Conservation (phyloP, 257 asterid species). For the Solanum dulcamara region DNA sequence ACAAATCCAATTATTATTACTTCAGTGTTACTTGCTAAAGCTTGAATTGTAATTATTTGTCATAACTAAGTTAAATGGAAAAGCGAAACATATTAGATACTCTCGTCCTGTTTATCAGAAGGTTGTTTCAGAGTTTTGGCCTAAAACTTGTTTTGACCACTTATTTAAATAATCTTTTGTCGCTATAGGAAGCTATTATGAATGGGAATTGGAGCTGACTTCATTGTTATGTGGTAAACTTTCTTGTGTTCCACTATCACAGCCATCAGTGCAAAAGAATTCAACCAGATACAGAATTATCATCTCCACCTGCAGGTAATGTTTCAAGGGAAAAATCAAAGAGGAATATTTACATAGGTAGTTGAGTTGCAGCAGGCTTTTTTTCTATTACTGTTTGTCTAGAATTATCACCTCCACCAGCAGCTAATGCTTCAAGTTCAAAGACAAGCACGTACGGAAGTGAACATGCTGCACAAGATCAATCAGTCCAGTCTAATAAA, state of each 20-base stretch:
- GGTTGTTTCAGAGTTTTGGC: not conserved
- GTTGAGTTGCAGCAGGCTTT: constrained; percentile 16
- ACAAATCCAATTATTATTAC: not conserved
- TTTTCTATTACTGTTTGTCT: constrained; percentile 10
- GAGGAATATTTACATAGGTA: constrained; percentile 1
- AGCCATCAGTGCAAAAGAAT: no score
- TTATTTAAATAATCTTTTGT: not conserved
- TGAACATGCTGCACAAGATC: no score
- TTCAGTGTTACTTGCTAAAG: not conserved
- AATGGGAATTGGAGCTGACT: not conserved
- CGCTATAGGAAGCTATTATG: not conserved
- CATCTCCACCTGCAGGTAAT: not conserved
- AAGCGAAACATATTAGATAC: not conserved
- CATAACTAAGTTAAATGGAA: not conserved
- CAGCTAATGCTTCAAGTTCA: no score
- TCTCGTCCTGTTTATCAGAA: not conserved
- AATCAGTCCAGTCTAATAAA: no score
- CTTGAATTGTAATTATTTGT: not conserved
- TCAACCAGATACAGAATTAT: no score
- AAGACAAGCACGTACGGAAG: no score
- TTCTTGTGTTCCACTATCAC: no score
- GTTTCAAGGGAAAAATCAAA: constrained; percentile 5
- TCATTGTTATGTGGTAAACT: no score
- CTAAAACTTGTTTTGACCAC: not conserved
- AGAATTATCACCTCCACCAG: no score